These are phyloP conservation scores for Cyanodermella asteris DNA, from an alignment of 2,329 filamentous ascomycete genomes.

Conservation along the genomic window DNA sequence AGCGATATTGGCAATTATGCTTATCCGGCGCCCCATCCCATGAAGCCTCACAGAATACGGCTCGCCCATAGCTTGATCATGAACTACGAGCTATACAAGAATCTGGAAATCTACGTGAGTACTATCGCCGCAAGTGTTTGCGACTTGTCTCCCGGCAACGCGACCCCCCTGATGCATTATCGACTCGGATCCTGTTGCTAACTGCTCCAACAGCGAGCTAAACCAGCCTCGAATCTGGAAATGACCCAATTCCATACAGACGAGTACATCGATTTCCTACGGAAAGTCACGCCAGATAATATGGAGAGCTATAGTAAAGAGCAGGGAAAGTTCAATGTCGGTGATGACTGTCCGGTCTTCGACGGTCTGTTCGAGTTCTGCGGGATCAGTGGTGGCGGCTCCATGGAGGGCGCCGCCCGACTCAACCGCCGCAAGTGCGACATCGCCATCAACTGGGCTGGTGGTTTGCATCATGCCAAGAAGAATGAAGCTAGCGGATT, in stretches of 20 bases:
- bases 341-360: slow-evolving; percentile 42
- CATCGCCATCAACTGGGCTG: slow-evolving; percentile 65
- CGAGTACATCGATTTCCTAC: slow-evolving; percentile 51
- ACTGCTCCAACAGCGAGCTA: slow-evolving; percentile 40
- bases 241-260: slow-evolving; percentile 56
- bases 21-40: slow-evolving; percentile 56
- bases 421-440: slow-evolving; percentile 47
- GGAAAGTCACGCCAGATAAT: slow-evolving; percentile 91
- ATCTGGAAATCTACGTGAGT: slow-evolving; percentile 48
- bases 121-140: too few relatives aligned
- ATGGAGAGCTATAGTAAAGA: slow-evolving; percentile 88
- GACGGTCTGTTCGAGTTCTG: slow-evolving; percentile 51
- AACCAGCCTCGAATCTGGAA: slow-evolving; percentile 50
- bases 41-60: slow-evolving; percentile 47
- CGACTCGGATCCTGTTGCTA: slow-evolving; percentile 1
- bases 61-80: slow-evolving; percentile 46
- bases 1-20: slow-evolving; percentile 96
- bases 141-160: too few relatives aligned
- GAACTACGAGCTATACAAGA: slow-evolving; percentile 53
- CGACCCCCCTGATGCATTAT: too few relatives aligned
- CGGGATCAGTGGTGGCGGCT: slow-evolving; percentile 46
- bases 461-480: slow-evolving; percentile 89
- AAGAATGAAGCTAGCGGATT: slow-evolving; percentile 88
- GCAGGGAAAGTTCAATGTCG: slow-evolving; percentile 58
- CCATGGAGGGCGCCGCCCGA: slow-evolving; percentile 48